Evolutionary conservation across 192 early-diverging fungal species (phyloP).

Genomic region (Entomortierella beljakovae): DNA sequence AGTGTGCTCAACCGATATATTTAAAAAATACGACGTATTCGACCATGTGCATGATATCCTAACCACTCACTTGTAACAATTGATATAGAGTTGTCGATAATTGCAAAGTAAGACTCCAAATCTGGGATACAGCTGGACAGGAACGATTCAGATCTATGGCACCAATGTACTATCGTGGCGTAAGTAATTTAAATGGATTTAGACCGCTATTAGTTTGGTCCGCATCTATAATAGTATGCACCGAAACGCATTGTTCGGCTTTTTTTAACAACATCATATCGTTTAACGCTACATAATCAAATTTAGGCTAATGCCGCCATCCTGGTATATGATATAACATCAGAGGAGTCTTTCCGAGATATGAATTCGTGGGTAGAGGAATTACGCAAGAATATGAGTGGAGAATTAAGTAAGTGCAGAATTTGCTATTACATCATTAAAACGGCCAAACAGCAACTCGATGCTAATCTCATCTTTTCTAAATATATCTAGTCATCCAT

Average conservation of each 20-base stretch:
- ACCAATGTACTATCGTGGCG: slow-evolving; percentile 81
- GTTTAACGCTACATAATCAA: too few species aligned
- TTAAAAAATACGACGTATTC: too few species aligned
- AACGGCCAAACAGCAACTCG: neutral
- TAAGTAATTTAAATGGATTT: too few species aligned
- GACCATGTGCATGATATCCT: too few species aligned
- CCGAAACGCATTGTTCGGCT: neutral
- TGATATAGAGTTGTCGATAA: slow-evolving; percentile 69
- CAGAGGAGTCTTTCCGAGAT: slow-evolving; percentile 74
- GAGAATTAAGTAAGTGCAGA: slow-evolving; percentile 63
- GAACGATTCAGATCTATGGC: slow-evolving; percentile 83
- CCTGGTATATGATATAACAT: slow-evolving; percentile 81
- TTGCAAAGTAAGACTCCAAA: slow-evolving; percentile 81
- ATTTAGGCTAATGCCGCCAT: slow-evolving; percentile 72
- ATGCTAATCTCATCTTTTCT: neutral
- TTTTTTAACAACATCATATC: too few species aligned
- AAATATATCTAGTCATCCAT: slow-evolving; percentile 64
- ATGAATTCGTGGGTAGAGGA: slow-evolving; percentile 75
- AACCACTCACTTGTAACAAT: too few species aligned
- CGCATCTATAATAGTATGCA: neutral
- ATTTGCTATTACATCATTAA: neutral
- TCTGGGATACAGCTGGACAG: slow-evolving; percentile 81
- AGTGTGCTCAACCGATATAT: too few species aligned
- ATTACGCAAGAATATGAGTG: slow-evolving; percentile 70
- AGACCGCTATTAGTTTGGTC: slow-evolving; percentile 1